Base-by-base conservation (phyloP, 2,329 filamentous ascomycete genomes). In the Aspergillus floridensis region DNA sequence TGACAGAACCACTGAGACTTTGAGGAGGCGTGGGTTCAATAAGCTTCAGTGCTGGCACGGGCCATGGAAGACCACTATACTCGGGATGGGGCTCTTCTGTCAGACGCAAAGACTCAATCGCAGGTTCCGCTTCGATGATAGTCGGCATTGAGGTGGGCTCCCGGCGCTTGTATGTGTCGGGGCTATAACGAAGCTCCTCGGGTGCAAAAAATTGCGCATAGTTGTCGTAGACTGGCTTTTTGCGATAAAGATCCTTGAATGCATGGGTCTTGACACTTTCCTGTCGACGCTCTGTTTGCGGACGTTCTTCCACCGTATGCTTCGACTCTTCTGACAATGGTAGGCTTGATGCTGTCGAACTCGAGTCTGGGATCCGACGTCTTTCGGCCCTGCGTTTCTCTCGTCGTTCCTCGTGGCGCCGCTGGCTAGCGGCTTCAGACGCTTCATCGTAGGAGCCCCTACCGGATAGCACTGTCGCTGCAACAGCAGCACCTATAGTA, bases 11-110 rank as follows among this genome's bases (percentile, higher is more conserved):
- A 24, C 75, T 77, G 59, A 72, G 65, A 60, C 82, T 84, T 21
- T 77, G 79, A 10, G 82, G 81, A 21, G 85, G 85, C 6, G 84
- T 87, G 2, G 85, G 82, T 50, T 82, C 79, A 56, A 86, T 84
- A 24, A 86, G 73, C 48, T 82, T 84, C 16, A 87, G 74, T n/a
- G 68, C 72, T 11, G 84, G 84, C 21, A 86, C 80, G 19, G 74
- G 71, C 73, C 77, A 82, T 16, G 76, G 77, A 8, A 76, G 62
- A 48, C 61, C 59, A 22, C 59, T 57, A 26, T 61, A 63, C 21
- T 62, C 55, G 19, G 63, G 58, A 58, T 66, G 66, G 16, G 65
- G 62, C 21, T 71, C 64, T 53, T 58, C 61, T 12, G 61, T 60
- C 47, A 62, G 64, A 46, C 53, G 63, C 19, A 58, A 58, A 16